phyloP scores from a whole-genome alignment of 345 rosid species.

The Schrenkiella parvula region DNA sequence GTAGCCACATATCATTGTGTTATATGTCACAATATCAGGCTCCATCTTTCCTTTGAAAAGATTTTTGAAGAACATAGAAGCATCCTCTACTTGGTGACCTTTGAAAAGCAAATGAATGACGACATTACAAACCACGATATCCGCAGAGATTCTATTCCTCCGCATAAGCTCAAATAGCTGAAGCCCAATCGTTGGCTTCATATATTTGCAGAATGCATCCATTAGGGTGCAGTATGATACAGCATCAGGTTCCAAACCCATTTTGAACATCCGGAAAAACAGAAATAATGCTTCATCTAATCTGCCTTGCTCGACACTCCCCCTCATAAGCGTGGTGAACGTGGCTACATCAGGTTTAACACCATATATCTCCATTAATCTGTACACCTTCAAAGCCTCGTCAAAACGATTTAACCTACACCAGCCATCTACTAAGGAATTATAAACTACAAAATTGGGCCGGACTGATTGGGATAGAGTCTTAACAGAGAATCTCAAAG shows the following conservation, averaged over 20 bases:
- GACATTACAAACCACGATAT: constrained; percentile 44
- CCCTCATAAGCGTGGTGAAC: constrained; percentile 38
- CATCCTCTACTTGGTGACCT: constrained; percentile 21
- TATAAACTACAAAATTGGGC: constrained; percentile 39
- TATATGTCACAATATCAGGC: constrained; percentile 50
- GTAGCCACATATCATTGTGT: constrained; percentile 49
- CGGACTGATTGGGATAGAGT: constrained; percentile 17
- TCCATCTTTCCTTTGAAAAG: constrained; percentile 34
- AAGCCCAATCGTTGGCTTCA: constrained; percentile 37
- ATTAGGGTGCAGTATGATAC: constrained; percentile 44
- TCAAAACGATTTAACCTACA: constrained; percentile 32
- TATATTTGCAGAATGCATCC: constrained; percentile 41
- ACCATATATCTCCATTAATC: constrained; percentile 20
- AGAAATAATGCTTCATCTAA: constrained; percentile 31
- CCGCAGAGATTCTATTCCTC: constrained; percentile 31
- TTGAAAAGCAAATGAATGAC: constrained; percentile 38
- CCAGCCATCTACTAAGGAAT: constrained; percentile 46
- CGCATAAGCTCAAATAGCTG: constrained; percentile 42
- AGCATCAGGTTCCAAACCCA: constrained; percentile 42
- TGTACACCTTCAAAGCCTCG: constrained; percentile 35
- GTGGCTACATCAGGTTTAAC: constrained; percentile 43
- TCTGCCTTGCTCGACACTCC: constrained; percentile 16
- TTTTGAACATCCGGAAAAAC: constrained; percentile 46
- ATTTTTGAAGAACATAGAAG: constrained; percentile 26
- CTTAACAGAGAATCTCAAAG: constrained; percentile 40